Evolutionary conservation across 2,329 filamentous ascomycete genomes (phyloP), one percentile per base, ranked within the genome.

Genomic region (Diatrype stigma): DNA sequence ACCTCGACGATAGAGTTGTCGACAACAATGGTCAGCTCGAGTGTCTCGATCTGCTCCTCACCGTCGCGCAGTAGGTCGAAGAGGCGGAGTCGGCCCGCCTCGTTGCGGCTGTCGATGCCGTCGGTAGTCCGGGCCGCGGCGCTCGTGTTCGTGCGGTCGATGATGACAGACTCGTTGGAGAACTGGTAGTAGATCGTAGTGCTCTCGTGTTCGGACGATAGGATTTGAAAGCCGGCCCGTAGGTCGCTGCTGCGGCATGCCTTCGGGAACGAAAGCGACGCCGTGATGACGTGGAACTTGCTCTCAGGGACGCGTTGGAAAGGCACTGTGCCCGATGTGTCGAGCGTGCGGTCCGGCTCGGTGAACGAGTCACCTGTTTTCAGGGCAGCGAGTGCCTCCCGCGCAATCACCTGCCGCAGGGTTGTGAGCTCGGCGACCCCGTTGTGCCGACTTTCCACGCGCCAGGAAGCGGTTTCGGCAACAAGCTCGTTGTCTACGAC

Each of bases 101-200:
- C 70, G 46, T 67, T 67, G 16, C 65, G 59, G 1, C 65, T 65
- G 34, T 67, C 60, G 30, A 75, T 70, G 6, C 70, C 71, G 38
- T 62, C 54, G 0, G 71, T 74, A 0, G 68, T 72, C 17, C 56
- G 48, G 0, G 70, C 68, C 1, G 67, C 71, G 10, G 72, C 72
- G 42, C 71, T 73, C 3, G 70, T 66, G 35, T 70, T 70, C 30
- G 62, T 67, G 4, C 71, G 68, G 47, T 74, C 72, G 19, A 75
- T 60, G 32, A 73, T 61, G 40, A 75, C 52, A 19, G 66, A 69
- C 56, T 75, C 72, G 55, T 74, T 73, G 2, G 67, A 70, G 56
- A 75, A 73, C 46, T 74, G 70, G 56, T 75, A 74, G 58, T 73
- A 73, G 37, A 75, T 68, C 11, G 62, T 67, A 4, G 73, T 74